A percentile compares a stretch with the other conserved stretches of the same genome.
These are phyloP conservation scores for Phyllostachys edulis DNA, from an alignment of 176 grass and related monocot species.

Conservation along the genomic window DNA sequence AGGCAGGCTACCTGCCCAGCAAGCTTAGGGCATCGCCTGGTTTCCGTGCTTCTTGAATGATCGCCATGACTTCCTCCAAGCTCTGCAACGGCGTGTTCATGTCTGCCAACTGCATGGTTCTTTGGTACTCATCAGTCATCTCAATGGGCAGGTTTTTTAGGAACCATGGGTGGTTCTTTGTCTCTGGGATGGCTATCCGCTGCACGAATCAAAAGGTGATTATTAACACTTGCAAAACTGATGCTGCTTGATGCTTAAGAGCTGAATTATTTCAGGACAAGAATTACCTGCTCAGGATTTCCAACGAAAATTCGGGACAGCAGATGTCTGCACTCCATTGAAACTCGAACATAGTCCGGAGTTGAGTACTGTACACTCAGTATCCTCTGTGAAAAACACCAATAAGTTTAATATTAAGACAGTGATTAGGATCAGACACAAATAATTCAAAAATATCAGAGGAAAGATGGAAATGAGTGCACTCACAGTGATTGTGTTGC, in stretches of 20 bases:
- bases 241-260: background rate
- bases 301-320: conserved; percentile 82
- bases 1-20: conserved; percentile 41
- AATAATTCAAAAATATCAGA: background rate
- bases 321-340: conserved; percentile 67
- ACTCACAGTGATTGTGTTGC: conserved; percentile 71
- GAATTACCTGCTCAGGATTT: conserved; percentile 74
- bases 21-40: conserved; percentile 29
- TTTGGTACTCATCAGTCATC: conserved; percentile 68
- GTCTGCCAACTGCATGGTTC: conserved; percentile 32
- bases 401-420: background rate
- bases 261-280: background rate
- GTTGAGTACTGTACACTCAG: conserved; percentile 81
- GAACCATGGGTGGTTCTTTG: conserved; percentile 88
- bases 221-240: background rate
- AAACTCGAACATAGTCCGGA: conserved; percentile 82
- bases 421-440: background rate
- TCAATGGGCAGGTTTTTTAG: conserved; percentile 77
- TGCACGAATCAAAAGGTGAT: conserved; percentile 27
- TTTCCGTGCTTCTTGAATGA: conserved; percentile 75
- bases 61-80: conserved; percentile 68
- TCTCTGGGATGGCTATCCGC: conserved; percentile 84
- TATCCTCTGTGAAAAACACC: conserved; percentile 57
- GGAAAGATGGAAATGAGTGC: background rate
- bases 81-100: conserved; percentile 43